A percentile compares a stretch with the other conserved stretches of the same genome.
phyloP scores from a whole-genome alignment of 495 filamentous ascomycete species.

The Rhypophila decipiens region DNA sequence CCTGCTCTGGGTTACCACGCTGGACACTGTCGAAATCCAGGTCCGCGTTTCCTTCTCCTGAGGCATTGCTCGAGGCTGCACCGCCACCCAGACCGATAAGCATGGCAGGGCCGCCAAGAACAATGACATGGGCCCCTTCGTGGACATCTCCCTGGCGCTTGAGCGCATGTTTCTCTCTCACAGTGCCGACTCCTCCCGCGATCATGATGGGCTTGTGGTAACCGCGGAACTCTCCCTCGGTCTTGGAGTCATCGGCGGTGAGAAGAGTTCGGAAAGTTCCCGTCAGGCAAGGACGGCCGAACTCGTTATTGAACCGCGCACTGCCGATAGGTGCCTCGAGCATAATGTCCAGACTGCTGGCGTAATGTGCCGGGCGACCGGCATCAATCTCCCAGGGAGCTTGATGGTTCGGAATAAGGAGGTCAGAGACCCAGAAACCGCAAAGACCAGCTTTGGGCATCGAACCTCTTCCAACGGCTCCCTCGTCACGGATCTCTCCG shows the following conservation, averaged over 20 bases:
- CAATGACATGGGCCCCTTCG: conserved; percentile 79
- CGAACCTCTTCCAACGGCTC: conserved; percentile 86
- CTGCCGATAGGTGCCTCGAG: conserved; percentile 91
- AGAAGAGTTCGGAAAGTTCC: conserved; percentile 89
- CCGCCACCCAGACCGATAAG: conserved; percentile 93
- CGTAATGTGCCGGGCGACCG: conserved; percentile 85
- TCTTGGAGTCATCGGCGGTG: conserved; percentile 43
- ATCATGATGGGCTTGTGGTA: conserved; percentile 99
- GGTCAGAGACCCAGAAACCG: conserved; percentile 91
- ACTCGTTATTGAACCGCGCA: conserved; percentile 95
- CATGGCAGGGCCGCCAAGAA: conserved; percentile 94
- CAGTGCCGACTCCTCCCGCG: conserved; percentile 92
- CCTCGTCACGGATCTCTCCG: conserved; percentile 92
- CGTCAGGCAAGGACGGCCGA: conserved; percentile 82
- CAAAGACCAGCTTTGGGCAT: conserved; percentile 87
- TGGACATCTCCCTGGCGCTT: conserved; percentile 72
- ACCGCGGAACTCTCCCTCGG: conserved; percentile 63
- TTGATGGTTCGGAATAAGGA: conserved; percentile 72
- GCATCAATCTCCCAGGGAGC: conserved; percentile 89
- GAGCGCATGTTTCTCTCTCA: conserved; percentile 84
- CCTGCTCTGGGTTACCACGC: conserved; percentile 89
- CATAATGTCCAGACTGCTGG: conserved; percentile 93
- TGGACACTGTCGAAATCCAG: conserved; percentile 96
- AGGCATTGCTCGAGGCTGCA: conserved; percentile 84
- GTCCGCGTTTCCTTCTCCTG: conserved; percentile 80